These are phyloP conservation scores for Penicillium polonicum DNA, from an alignment of 2,329 filamentous ascomycete genomes.

Conservation along the genomic window DNA sequence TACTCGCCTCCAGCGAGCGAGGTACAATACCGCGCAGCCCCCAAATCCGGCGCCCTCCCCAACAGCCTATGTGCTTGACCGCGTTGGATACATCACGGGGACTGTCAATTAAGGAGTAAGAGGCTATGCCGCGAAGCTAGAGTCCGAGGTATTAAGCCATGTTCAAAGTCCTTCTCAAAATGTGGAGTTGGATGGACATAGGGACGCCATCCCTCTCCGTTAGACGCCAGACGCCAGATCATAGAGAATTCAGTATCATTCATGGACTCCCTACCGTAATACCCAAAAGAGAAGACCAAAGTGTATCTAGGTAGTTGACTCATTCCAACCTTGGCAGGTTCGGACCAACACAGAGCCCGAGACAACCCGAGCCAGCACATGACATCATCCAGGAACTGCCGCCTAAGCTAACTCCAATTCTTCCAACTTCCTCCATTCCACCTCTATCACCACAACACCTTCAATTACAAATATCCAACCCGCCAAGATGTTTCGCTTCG, in stretches of 20 bases:
- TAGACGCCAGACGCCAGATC: neutral
- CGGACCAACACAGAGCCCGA: neutral
- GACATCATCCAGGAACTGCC: conserved; percentile 13
- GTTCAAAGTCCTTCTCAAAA: neutral
- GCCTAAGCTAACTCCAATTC: neutral
- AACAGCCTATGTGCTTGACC: neutral
- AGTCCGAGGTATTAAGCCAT: neutral
- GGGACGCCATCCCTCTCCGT: neutral
- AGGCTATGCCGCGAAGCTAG: neutral
- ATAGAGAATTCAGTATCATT: neutral
- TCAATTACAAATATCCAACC: neutral
- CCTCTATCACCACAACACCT: neutral
- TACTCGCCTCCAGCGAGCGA: neutral
- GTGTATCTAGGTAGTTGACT: neutral
- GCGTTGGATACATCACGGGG: neutral
- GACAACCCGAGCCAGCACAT: conserved; percentile 6
- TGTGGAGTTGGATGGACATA: neutral
- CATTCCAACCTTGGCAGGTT: neutral
- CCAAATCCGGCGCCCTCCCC: neutral
- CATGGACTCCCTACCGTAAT: neutral
- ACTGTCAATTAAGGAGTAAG: neutral
- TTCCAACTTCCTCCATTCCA: neutral
- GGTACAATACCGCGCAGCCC: neutral
- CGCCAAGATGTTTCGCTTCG: conserved; percentile 30
- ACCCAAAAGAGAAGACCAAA: neutral